Evolutionary conservation across 208 protist genomes (phyloP), one percentile per base, ranked within the genome.

Genomic region (Naegleria gruberi): DNA sequence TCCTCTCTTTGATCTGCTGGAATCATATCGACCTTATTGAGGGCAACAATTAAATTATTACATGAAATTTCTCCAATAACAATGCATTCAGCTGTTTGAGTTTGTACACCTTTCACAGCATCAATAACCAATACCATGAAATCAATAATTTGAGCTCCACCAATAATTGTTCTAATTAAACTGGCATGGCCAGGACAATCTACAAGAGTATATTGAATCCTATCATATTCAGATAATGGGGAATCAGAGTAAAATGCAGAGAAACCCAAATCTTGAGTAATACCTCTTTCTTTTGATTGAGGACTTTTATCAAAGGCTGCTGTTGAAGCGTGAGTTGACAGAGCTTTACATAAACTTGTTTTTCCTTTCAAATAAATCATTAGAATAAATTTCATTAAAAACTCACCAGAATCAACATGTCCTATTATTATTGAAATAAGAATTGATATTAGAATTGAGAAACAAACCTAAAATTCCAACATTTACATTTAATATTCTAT

Each of bases 151-250:
- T 99, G 97, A 41, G 98, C 97, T 6, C 98, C 98, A 41, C 90
- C 90, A 55, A 99, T 96, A n/a, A 99, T 96, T 4, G 98, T 99
- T 40, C 95, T 94, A 87, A 99, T 99, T 40, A 99, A 95, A 6
- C 97, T 98, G 15, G 98, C 98, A 92, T 99, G 98, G 6, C 98
- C 98, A 30, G 98, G 98, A 92, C 98, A 99, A 91, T 99, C 98
- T 0, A 99, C 98, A 8, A 99, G 93, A 26, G 98, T 99, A 91
- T 96, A 97, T 90, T 97, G 95, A 83, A 98, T 42, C 41, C 4
- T 84, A 90, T 95, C 93, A 42, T 97, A 87, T 26, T 92, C 85
- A 5, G 92, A 82, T 83, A 45, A 74, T 89, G 81, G 37, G 0
- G 77, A 26, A 44, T 92, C 88, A 10, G 30, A 37, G 37, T 93